phyloP scores from a whole-genome alignment of 208 protist species.

The Porcisia deanei region DNA sequence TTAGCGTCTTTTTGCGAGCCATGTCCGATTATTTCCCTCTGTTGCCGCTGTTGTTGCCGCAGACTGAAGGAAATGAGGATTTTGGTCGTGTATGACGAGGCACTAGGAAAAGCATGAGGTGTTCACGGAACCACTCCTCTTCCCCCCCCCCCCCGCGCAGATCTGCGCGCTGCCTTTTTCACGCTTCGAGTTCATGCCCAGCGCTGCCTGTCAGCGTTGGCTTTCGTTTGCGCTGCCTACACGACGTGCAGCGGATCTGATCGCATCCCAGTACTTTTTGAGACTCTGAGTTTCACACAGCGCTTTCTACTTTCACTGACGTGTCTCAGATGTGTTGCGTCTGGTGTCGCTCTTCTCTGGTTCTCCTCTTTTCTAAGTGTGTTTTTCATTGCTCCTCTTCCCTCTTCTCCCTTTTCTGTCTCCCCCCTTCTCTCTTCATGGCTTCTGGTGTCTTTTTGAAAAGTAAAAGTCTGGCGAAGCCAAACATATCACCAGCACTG shows the following conservation, averaged over 20 bases:
- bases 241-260: background rate
- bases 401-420: background rate
- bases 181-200: background rate
- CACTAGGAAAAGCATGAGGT: too few relatives aligned
- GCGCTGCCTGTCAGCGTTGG: background rate
- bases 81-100: background rate
- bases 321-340: background rate
- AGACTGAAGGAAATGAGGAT: background rate
- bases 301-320: background rate
- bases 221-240: too few relatives aligned
- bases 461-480: background rate
- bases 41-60: slow-evolving; percentile 8
- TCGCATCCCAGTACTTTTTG: background rate
- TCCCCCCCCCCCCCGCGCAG: background rate
- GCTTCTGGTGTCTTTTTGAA: background rate
- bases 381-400: background rate
- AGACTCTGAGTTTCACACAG: background rate
- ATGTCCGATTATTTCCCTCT: slow-evolving; percentile 30
- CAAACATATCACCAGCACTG: background rate
- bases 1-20: slow-evolving; percentile 45
- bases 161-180: too few relatives aligned
- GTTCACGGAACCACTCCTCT: background rate
- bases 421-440: too few relatives aligned
- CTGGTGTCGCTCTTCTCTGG: background rate
- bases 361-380: background rate